Percentiles rank a stretch among this genome's conserved stretches.
Evolutionary conservation across 106 monocot genomes (phyloP).

Genomic region (Narthecium ossifragum): DNA sequence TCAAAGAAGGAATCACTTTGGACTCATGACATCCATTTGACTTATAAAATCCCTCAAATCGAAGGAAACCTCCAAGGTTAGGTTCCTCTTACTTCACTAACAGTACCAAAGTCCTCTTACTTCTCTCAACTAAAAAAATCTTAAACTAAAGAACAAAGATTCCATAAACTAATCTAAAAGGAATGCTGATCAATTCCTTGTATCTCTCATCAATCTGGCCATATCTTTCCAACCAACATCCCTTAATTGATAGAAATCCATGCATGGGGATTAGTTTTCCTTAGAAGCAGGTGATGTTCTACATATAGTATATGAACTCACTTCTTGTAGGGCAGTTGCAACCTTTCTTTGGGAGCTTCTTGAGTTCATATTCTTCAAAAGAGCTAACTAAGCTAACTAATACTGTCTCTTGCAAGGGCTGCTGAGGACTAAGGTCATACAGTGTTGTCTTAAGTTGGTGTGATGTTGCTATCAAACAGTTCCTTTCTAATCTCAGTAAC

Average conservation of each 20-base stretch:
- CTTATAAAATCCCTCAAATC: background rate
- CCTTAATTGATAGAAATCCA: background rate
- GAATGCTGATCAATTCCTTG: background rate
- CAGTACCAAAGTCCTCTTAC: too few relatives aligned
- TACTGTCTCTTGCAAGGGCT: conserved; percentile 6
- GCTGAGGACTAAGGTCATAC: background rate
- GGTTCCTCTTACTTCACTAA: conserved; percentile 1
- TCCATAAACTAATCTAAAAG: background rate
- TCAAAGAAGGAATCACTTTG: too few relatives aligned
- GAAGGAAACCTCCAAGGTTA: background rate
- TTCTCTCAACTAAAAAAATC: too few relatives aligned
- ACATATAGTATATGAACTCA: background rate
- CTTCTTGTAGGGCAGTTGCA: background rate
- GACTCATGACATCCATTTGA: background rate
- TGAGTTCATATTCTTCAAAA: too few relatives aligned
- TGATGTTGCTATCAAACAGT: background rate
- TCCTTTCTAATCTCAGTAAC: background rate
- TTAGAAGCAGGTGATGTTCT: background rate
- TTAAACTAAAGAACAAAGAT: too few relatives aligned
- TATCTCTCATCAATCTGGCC: too few relatives aligned
- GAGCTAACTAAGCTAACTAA: conserved; percentile 2
- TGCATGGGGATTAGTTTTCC: background rate
- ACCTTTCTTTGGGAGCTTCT: conserved; percentile 1
- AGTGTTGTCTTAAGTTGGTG: background rate
- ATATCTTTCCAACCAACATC: conserved; percentile 2